Evolutionary conservation across 2,329 filamentous ascomycete genomes (phyloP), one percentile per base, ranked within the genome.

Genomic region (Ciborinia camelliae): DNA sequence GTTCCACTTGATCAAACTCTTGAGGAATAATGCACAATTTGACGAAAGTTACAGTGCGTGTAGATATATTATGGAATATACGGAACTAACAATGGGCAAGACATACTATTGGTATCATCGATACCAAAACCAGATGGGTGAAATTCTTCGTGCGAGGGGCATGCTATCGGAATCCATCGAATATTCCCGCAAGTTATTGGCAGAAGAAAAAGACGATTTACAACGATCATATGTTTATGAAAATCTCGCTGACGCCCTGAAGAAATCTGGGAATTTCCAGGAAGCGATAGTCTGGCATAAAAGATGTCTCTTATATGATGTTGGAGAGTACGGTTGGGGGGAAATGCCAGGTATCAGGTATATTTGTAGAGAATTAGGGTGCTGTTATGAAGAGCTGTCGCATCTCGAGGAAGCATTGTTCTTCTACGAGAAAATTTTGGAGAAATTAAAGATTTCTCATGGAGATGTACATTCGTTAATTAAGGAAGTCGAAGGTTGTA

Each of bases 101-200:
- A 2, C 32, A 2, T 14, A 54, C 3, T 3, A 0, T 20, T 8
- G 3, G 14, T 26, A 39, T 39, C 3, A 3, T 39, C 0, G 1
- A 10, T 26, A 26, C 14, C n/a, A 39, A 18, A 0, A 0, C 3
- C 2, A 1, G 1, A 6, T 54, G 4, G 14, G 32, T 5, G 0
- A 0, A 18, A 10, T 54, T 9, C n/a, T 54, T 18, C 4, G 1
- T 5, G 1, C 1, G 1, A 23, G 7, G 35, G 51, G 51, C 3
- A 26, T 23, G 51, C 8, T 18, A 37, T 14, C 14, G 1, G 51
- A 54, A 37, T 54, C 51, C 15, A 54, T 53, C n/a, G 0, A 53
- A 10, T 0, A 15, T 15, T 18, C 23, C 3, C 14, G 8, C 6
- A 35, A 18, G 20, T 10, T 37, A 1, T 5, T 37, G 1, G 14